phyloP scores from a whole-genome alignment of 495 filamentous ascomycete species.

The Opeltia flavorubescens region DNA sequence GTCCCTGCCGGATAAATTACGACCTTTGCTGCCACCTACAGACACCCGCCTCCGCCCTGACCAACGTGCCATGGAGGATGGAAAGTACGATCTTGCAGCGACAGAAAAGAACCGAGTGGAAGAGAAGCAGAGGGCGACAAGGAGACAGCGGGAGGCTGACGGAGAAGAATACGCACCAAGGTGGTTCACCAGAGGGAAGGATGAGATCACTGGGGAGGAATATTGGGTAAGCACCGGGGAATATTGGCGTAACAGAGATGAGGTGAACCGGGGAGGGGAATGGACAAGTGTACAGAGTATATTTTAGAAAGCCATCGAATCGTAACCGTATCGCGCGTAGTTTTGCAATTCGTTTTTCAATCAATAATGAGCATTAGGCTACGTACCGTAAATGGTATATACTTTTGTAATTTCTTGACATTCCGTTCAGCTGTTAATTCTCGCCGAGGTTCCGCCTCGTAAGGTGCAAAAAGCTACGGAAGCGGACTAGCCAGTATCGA shows the following conservation, averaged over 20 bases:
- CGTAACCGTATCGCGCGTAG: too few species aligned
- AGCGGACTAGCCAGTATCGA: too few species aligned
- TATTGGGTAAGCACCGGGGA: constrained; percentile 80
- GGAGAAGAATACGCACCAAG: constrained; percentile 73
- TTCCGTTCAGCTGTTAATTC: too few species aligned
- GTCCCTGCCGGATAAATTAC: constrained; percentile 62
- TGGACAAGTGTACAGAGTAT: constrained; percentile 51
- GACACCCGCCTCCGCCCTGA: constrained; percentile 85
- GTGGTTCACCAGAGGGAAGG: constrained; percentile 66
- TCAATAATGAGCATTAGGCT: too few species aligned
- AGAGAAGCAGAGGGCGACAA: constrained; percentile 74
- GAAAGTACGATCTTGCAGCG: constrained; percentile 84
- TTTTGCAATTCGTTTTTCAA: too few species aligned
- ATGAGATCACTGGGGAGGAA: constrained; percentile 71
- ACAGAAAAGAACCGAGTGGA: constrained; percentile 90
- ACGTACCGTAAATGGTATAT: too few species aligned
- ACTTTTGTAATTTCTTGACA: too few species aligned
- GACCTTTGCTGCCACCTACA: constrained; percentile 67
- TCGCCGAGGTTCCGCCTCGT: too few species aligned
- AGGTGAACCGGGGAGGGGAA: constrained; percentile 32
- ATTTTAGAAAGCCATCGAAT: constrained; percentile 41
- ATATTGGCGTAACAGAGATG: constrained; percentile 67
- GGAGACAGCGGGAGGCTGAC: constrained; percentile 53
- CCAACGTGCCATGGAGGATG: constrained; percentile 98
- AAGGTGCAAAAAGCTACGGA: too few species aligned